Percentiles rank a stretch among this genome's conserved stretches.
Evolutionary conservation across 106 monocot species (phyloP).

Genomic region (Narthecium ossifragum): DNA sequence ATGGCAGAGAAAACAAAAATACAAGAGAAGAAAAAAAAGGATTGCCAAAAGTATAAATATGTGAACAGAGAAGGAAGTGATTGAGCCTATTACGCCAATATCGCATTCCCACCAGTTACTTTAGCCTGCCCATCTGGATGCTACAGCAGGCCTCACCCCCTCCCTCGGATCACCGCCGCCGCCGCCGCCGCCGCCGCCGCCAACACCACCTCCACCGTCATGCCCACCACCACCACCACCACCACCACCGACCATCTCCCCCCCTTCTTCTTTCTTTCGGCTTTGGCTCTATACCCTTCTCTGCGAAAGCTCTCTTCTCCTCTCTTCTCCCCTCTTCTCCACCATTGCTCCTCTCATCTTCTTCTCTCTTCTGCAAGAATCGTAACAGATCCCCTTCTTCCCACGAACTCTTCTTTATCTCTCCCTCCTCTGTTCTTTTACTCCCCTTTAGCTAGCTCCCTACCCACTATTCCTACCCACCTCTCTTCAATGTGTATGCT

Average conservation of each 20-base stretch:
- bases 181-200: background rate
- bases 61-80: background rate
- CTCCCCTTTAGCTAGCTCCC: background rate
- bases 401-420: background rate
- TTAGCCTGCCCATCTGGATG: too few relatives aligned
- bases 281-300: background rate
- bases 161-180: background rate
- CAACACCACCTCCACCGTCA: background rate
- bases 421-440: background rate
- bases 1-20: background rate
- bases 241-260: background rate
- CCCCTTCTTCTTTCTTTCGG: background rate
- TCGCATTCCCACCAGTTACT: background rate
- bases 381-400: too few relatives aligned
- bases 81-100: slow-evolving; percentile 1
- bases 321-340: background rate
- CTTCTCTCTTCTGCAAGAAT: background rate
- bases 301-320: background rate
- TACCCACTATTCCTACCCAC: background rate
- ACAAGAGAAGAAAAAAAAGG: background rate
- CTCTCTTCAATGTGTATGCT: background rate
- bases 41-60: too few relatives aligned
- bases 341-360: background rate
- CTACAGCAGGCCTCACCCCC: too few relatives aligned
- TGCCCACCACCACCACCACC: background rate